Evolutionary conservation across 106 monocot genomes (phyloP).

Genomic region (Acorus gramineus): DNA sequence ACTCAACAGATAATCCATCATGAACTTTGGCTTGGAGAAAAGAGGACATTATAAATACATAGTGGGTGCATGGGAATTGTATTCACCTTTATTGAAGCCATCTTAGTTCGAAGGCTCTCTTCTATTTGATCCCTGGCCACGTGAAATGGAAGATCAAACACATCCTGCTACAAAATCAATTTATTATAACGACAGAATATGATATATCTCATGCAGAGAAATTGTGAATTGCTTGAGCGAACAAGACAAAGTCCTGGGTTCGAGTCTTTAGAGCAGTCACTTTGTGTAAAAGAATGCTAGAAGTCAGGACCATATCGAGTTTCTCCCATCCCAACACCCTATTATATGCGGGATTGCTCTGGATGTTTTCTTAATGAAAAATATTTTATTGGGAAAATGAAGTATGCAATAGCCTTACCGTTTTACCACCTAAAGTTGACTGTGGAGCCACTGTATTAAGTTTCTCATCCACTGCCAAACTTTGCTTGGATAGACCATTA

Average conservation of each 20-base stretch:
- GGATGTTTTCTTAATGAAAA: too few relatives aligned
- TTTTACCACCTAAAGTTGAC: constrained; percentile 71
- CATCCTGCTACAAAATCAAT: constrained; percentile 46
- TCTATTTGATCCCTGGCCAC: constrained; percentile 99
- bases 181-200: background rate
- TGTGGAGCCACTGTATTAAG: constrained; percentile 49
- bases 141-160: constrained; percentile 98
- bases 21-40: too few relatives aligned
- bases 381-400: background rate
- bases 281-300: too few relatives aligned
- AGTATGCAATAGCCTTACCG: constrained; percentile 27
- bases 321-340: too few relatives aligned
- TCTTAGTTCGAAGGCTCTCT: constrained; percentile 90
- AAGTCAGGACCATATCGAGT: too few relatives aligned
- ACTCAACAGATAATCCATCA: too few relatives aligned
- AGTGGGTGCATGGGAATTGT: background rate
- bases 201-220: background rate
- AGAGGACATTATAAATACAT: too few relatives aligned
- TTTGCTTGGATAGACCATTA: constrained; percentile 45
- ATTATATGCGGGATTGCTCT: too few relatives aligned
- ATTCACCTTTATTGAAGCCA: constrained; percentile 91
- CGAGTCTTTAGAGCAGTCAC: too few relatives aligned
- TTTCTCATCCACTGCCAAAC: constrained; percentile 28
- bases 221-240: too few relatives aligned
- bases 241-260: too few relatives aligned